Conservation (phyloP, 2,329 filamentous ascomycete species). For the Pochonia chlamydosporia region DNA sequence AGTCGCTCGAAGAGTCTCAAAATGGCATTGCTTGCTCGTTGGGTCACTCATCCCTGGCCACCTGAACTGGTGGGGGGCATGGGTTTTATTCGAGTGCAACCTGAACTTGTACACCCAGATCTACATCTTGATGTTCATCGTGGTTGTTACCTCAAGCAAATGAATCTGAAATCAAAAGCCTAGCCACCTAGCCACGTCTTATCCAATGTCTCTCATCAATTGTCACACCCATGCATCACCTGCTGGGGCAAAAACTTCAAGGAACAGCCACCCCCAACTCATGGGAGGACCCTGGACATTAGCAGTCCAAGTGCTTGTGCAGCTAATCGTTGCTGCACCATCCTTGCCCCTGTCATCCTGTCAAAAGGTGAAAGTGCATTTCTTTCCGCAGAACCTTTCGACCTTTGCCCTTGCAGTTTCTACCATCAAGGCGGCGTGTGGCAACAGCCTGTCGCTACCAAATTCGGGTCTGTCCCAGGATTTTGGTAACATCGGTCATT, state of each 20-base stretch:
- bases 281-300: too few species aligned
- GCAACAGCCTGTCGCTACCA: too few species aligned
- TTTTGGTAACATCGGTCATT: neutral
- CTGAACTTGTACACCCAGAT: neutral
- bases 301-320: too few species aligned
- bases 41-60: slow-evolving; percentile 1
- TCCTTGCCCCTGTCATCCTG: too few species aligned
- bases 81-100: neutral
- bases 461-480: too few species aligned
- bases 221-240: neutral
- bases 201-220: neutral
- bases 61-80: slow-evolving; percentile 9
- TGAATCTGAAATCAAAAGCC: neutral
- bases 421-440: too few species aligned
- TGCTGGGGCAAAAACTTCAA: neutral
- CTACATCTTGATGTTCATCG: neutral
- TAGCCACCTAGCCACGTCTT: neutral
- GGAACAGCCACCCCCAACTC: neutral
- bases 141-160: neutral
- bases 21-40: neutral
- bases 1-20: too few species aligned
- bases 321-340: too few species aligned
- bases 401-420: too few species aligned
- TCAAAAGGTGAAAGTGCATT: too few species aligned
- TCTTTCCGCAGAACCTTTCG: too few species aligned